phyloP scores from a whole-genome alignment of 345 rosid genomes.

The Leavenworthia alabamica region DNA sequence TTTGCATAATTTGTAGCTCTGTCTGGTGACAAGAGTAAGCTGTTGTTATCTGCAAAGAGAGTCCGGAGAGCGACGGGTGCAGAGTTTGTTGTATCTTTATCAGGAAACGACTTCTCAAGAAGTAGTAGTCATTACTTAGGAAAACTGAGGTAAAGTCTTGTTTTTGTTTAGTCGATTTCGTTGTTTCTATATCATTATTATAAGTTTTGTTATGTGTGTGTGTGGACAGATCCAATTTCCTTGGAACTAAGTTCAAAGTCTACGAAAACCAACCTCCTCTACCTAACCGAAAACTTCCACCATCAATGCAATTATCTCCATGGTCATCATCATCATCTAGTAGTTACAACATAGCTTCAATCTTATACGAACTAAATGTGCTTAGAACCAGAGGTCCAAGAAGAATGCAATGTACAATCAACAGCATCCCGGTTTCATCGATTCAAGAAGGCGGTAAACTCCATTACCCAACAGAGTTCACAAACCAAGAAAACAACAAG shows the following conservation, averaged over 20 bases:
- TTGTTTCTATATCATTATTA: not conserved
- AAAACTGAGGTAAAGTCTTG: constrained; percentile 50
- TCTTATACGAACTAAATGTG: constrained; percentile 73
- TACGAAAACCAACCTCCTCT: constrained; percentile 63
- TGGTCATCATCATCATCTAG: constrained; percentile 33
- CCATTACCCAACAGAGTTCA: constrained; percentile 48
- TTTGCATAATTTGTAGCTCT: constrained; percentile 41
- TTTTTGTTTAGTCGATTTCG: not conserved
- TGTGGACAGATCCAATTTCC: constrained; percentile 75
- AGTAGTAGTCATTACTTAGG: constrained; percentile 57
- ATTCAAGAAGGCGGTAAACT: constrained; percentile 61
- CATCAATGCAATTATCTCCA: constrained; percentile 42
- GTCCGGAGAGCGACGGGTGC: constrained; percentile 59
- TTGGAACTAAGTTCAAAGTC: constrained; percentile 82
- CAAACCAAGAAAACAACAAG: constrained; percentile 43
- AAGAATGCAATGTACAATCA: constrained; percentile 75
- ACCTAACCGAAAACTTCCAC: constrained; percentile 32
- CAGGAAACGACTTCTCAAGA: constrained; percentile 56
- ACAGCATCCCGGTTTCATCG: constrained; percentile 52
- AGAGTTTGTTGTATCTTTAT: constrained; percentile 68
- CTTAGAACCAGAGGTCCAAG: constrained; percentile 90
- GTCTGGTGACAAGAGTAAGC: constrained; percentile 67
- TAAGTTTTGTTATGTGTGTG: constrained; percentile 15
- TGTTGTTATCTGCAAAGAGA: constrained; percentile 79
- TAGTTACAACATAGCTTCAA: constrained; percentile 43